Evolutionary conservation across 176 grass and related monocot genomes (phyloP).

Genomic region (Cenchrus americanus): DNA sequence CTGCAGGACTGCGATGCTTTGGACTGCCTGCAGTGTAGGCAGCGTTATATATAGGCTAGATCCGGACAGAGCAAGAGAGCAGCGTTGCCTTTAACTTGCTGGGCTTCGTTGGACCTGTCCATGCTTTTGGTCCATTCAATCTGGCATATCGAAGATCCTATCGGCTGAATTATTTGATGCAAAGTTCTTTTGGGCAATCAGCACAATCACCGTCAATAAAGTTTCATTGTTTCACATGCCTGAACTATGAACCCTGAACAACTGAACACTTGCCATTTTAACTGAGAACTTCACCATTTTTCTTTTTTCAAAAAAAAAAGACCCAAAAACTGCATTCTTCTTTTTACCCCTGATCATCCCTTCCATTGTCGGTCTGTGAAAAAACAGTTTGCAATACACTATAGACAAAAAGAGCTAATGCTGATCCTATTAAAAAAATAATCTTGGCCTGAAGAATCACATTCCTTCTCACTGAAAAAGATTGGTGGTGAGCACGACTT

Average conservation of each 20-base stretch:
- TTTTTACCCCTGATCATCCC: neutral
- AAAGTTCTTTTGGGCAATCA: neutral
- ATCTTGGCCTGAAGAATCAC: constrained; percentile 13
- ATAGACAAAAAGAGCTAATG: neutral
- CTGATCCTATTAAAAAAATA: neutral
- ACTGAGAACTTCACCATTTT: neutral
- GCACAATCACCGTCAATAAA: neutral
- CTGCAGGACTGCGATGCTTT: neutral
- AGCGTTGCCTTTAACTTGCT: constrained; percentile 27
- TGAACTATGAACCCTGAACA: neutral
- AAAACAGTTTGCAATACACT: neutral
- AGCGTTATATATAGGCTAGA: constrained; percentile 9
- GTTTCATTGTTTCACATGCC: neutral
- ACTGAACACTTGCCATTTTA: neutral
- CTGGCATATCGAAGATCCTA: neutral
- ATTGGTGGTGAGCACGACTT: neutral
- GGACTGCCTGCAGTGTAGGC: neutral
- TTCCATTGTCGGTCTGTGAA: neutral
- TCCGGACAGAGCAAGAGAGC: neutral
- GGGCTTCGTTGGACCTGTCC: constrained; percentile 33
- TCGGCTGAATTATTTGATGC: constrained; percentile 8
- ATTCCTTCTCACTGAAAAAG: constrained; percentile 7
- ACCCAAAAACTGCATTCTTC: too few species aligned
- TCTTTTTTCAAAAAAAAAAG: too few species aligned
- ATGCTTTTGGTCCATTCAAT: neutral